phyloP scores from a whole-genome alignment of 768 basidiomycete genomes.

The Mycena chlorophos region DNA sequence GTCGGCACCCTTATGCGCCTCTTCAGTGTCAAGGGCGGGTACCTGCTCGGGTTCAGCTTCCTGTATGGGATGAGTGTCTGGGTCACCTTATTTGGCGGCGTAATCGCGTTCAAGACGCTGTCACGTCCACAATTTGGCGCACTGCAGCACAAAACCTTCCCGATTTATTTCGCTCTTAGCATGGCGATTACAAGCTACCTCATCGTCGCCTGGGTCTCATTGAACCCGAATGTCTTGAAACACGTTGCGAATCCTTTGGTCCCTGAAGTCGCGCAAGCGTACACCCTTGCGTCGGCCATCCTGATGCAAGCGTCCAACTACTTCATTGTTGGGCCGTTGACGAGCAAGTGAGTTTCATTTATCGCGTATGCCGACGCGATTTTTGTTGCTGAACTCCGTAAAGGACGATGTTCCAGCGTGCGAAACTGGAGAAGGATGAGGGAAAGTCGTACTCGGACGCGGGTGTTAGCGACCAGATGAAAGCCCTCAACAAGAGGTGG shows the following conservation, averaged over 20 bases:
- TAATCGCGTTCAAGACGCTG: slow-evolving; percentile 60
- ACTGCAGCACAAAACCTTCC: slow-evolving; percentile 74
- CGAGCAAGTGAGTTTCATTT: slow-evolving; percentile 53
- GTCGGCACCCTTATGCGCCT: slow-evolving; percentile 27
- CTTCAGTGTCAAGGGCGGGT: slow-evolving; percentile 40
- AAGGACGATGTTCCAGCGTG: slow-evolving; percentile 77
- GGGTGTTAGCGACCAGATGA: slow-evolving; percentile 46
- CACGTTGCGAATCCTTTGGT: slow-evolving; percentile 47
- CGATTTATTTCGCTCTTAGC: slow-evolving; percentile 69
- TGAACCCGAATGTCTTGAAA: slow-evolving; percentile 55
- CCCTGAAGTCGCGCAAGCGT: slow-evolving; percentile 67
- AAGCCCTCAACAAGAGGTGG: slow-evolving; percentile 64
- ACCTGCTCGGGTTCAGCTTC: slow-evolving; percentile 60
- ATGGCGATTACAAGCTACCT: slow-evolving; percentile 55
- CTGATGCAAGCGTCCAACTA: slow-evolving; percentile 60
- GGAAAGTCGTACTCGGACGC: slow-evolving; percentile 65
- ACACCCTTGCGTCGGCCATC: slow-evolving; percentile 49
- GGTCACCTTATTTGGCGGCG: slow-evolving; percentile 70
- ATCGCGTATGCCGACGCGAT: slow-evolving; percentile 1
- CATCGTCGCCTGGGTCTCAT: slow-evolving; percentile 56
- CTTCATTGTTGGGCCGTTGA: slow-evolving; percentile 69
- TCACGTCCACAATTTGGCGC: slow-evolving; percentile 71
- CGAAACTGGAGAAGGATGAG: slow-evolving; percentile 73
- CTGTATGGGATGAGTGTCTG: slow-evolving; percentile 76
- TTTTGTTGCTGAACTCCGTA: background rate